Conservation (phyloP, 1,139 yeast genomes). For the Zygosaccharomyces sapae region DNA sequence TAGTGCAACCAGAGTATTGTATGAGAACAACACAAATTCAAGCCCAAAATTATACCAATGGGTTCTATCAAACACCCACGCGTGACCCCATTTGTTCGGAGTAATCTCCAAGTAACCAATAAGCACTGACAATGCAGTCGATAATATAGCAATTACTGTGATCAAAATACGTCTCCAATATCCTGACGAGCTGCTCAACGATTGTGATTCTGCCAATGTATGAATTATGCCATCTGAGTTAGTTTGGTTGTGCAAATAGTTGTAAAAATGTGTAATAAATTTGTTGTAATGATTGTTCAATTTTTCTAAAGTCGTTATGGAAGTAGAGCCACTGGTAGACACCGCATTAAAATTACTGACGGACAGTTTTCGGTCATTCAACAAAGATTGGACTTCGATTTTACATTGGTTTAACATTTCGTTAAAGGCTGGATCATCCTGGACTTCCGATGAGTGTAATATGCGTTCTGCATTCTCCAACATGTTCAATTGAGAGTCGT, state of each 20-base stretch:
- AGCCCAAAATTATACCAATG: slow-evolving; percentile 25
- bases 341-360: slow-evolving; percentile 10
- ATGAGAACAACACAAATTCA: slow-evolving; percentile 27
- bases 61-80: slow-evolving; percentile 25
- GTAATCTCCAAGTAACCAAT: slow-evolving; percentile 29
- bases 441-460: slow-evolving; percentile 21
- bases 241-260: slow-evolving; percentile 28
- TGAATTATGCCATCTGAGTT: slow-evolving; percentile 32
- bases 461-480: slow-evolving; percentile 29
- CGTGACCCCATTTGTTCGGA: slow-evolving; percentile 30
- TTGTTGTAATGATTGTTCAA: slow-evolving; percentile 30
- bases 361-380: slow-evolving; percentile 21
- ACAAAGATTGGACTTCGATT: slow-evolving; percentile 26
- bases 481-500: slow-evolving; percentile 30
- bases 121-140: slow-evolving; percentile 21
- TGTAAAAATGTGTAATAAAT: slow-evolving; percentile 32
- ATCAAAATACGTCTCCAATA: slow-evolving; percentile 1
- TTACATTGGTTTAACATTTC: slow-evolving; percentile 28
- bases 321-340: slow-evolving; percentile 11
- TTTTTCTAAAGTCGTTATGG: slow-evolving; percentile 22
- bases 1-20: slow-evolving; percentile 31
- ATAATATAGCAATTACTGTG: slow-evolving; percentile 8
- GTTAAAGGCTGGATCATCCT: slow-evolving; percentile 25
- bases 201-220: slow-evolving; percentile 26
- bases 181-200: slow-evolving; percentile 15